These are phyloP conservation scores for Leccinum subgranulosum DNA, from an alignment of 768 basidiomycete genomes.

Conservation along the genomic window DNA sequence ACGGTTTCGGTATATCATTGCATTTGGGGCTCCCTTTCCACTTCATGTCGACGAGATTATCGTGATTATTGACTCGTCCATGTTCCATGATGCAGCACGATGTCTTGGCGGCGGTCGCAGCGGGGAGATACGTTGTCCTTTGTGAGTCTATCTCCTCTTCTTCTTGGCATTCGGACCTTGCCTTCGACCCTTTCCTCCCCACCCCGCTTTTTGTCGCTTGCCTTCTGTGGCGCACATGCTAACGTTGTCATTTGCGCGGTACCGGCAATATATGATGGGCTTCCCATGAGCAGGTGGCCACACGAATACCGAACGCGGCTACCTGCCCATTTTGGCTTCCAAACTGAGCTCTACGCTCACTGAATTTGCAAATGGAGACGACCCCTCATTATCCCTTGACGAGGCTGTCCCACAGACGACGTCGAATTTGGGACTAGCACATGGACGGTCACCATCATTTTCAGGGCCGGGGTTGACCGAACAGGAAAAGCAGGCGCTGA, in stretches of 20 bases:
- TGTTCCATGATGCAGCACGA: slow-evolving; percentile 61
- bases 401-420: slow-evolving; percentile 19
- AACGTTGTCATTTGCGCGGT: slow-evolving; percentile 10
- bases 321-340: slow-evolving; percentile 69
- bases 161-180: not conserved
- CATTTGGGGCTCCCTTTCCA: slow-evolving; percentile 3
- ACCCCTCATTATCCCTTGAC: not conserved
- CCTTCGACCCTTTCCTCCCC: not conserved
- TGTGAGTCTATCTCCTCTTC: slow-evolving; percentile 50
- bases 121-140: slow-evolving; percentile 76
- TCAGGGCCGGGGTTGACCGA: slow-evolving; percentile 29
- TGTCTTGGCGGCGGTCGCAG: slow-evolving; percentile 74
- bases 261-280: slow-evolving; percentile 19
- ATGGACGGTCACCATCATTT: slow-evolving; percentile 15
- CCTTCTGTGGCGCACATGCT: slow-evolving; percentile 13
- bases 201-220: not conserved
- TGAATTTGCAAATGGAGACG: slow-evolving; percentile 27
- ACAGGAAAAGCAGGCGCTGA: slow-evolving; percentile 24
- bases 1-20: not conserved
- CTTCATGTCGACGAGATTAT: slow-evolving; percentile 5
- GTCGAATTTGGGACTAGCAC: slow-evolving; percentile 18
- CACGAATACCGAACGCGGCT: slow-evolving; percentile 93
- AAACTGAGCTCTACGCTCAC: slow-evolving; percentile 56
- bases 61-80: not conserved
- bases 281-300: slow-evolving; percentile 62